phyloP scores from a whole-genome alignment of 2,329 filamentous ascomycete genomes.

The Hypoxylon sp. region DNA sequence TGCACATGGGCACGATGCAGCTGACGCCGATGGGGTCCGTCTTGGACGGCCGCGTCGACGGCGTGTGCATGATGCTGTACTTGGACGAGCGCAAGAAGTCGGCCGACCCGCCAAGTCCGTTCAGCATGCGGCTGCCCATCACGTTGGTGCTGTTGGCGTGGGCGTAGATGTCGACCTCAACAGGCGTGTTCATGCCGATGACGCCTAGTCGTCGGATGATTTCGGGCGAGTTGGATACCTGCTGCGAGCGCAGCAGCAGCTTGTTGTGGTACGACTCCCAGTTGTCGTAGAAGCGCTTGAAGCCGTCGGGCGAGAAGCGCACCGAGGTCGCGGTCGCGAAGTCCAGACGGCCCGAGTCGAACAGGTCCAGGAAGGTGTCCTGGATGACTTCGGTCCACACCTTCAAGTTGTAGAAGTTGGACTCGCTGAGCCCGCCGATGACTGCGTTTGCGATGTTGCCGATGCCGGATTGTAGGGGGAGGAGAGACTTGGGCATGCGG shows the following conservation, averaged over 20 bases:
- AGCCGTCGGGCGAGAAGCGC: constrained; percentile 91
- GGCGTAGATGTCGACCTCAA: constrained; percentile 95
- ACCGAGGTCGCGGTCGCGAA: constrained; percentile 92
- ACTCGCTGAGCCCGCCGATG: constrained; percentile 83
- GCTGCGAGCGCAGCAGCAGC: constrained; percentile 87
- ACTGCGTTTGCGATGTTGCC: constrained; percentile 96
- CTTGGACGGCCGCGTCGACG: constrained; percentile 84
- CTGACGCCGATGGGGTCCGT: constrained; percentile 84
- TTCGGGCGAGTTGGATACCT: constrained; percentile 90
- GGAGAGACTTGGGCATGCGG: constrained; percentile 80
- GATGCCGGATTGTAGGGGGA: constrained; percentile 89
- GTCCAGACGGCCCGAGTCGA: constrained; percentile 88
- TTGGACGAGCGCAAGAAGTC: constrained; percentile 80
- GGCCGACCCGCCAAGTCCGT: constrained; percentile 79
- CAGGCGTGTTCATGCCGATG: constrained; percentile 95
- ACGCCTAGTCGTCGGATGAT: constrained; percentile 89
- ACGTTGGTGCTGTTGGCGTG: constrained; percentile 94
- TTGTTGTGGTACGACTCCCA: constrained; percentile 86
- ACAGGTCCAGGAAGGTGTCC: constrained; percentile 93
- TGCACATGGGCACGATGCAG: constrained; percentile 95
- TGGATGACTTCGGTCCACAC: constrained; percentile 96
- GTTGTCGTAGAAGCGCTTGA: constrained; percentile 90
- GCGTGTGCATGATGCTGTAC: constrained; percentile 95
- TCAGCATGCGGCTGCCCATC: constrained; percentile 86
- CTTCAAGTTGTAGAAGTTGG: constrained; percentile 88